Conservation (phyloP, 2,329 filamentous ascomycete genomes). For the Aureobasidium melanogenum region DNA sequence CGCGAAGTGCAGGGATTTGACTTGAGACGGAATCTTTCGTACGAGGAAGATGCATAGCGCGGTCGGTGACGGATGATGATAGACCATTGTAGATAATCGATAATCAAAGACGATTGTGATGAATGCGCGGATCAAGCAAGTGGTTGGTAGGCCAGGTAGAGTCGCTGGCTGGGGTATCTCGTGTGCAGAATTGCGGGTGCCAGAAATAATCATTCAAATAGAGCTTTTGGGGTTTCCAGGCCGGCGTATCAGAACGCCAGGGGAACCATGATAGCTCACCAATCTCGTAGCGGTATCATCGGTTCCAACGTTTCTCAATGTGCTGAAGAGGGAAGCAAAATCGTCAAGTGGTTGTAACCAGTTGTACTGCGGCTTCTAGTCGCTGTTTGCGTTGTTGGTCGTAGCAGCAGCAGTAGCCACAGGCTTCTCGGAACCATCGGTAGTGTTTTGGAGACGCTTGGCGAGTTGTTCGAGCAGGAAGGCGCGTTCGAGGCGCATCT, state of each 20-base stretch:
- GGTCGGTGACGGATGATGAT: background rate
- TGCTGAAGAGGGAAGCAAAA: too few relatives aligned
- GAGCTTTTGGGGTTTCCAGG: too few relatives aligned
- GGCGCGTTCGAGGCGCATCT: constrained; percentile 79
- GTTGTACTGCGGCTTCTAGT: background rate
- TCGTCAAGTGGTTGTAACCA: too few relatives aligned
- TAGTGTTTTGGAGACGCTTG: constrained; percentile 22
- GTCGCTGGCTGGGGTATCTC: background rate
- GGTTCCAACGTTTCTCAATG: too few relatives aligned
- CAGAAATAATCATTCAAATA: background rate
- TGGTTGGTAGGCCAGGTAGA: background rate
- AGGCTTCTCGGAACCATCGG: background rate
- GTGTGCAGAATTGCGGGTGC: background rate
- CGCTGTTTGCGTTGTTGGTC: background rate
- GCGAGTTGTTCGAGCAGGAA: constrained; percentile 42
- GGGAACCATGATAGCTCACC: too few relatives aligned
- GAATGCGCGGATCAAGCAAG: background rate
- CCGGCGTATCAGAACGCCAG: too few relatives aligned
- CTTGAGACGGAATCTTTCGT: too few relatives aligned
- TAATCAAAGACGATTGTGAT: background rate
- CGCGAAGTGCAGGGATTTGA: background rate
- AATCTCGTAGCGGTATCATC: too few relatives aligned
- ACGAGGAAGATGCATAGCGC: too few relatives aligned
- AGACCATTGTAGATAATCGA: background rate
- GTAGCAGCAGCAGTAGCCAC: too few relatives aligned